Base-by-base conservation (phyloP, 179 eudicot genomes). In the Camellia oleifera region DNA sequence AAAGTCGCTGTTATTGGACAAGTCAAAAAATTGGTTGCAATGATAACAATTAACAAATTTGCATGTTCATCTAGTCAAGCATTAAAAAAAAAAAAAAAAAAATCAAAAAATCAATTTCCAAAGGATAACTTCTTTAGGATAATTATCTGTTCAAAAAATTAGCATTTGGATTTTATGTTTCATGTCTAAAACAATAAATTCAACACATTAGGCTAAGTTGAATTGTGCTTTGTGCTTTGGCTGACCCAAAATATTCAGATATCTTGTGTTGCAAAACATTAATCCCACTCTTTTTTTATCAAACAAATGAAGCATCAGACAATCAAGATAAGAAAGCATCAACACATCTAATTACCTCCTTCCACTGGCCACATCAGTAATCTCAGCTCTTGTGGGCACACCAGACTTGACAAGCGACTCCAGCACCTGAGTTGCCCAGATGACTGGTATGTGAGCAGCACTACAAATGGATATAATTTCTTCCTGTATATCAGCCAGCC, bases 381-480 rank as follows among this genome's bases (percentile, higher is more conserved):
- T 85, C 78, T 87, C 90, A 68, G 88, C 86, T 83, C 90, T 79
- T 48, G 85, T 81, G 57, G 90, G 90, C 77, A 87, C 86, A 12
- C 90, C 90, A 32, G 83, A 76, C 74, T 85, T 87, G 6, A 85
- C 86, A 17, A 87, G 85, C 0, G 90, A 87, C 78, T 87, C 90
- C 57, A 87, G 82, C 64, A 87, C 90, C 80, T 87, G 90, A 7
- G 90, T 87, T 63, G 88, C 88, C 83, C 87, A 81, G 67, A 87
- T 79, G 40, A 85, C 90, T 13, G 86, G 89, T 15, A 89, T 62
- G 78, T 85, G 89, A n/a, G 92, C 92, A 72, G 92, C 92, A 46
- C 80, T 79, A 69, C 90, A 88, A 23, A 86, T 84, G 12, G 89
- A 86, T 63, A 89, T 20, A 78, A 89, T 84, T 76, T 89, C 88